phyloP scores from a whole-genome alignment of 306 rosid species.

The Cicer judaicum region DNA sequence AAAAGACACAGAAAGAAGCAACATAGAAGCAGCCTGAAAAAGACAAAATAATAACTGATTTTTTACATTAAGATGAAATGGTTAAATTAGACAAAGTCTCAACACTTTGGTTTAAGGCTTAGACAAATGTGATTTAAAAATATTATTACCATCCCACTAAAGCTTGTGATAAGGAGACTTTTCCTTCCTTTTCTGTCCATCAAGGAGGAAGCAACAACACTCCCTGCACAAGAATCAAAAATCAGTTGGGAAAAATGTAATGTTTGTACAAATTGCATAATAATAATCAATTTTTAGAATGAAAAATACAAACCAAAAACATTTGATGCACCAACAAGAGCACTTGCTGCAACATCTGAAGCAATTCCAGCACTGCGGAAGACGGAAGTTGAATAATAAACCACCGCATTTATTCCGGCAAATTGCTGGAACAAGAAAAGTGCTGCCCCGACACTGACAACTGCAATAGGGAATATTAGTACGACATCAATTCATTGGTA shows the following conservation, averaged over 20 bases:
- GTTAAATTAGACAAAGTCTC: not conserved
- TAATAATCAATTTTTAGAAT: conserved; percentile 6
- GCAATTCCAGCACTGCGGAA: conserved; percentile 92
- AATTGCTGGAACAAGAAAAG: conserved; percentile 92
- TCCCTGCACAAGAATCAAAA: conserved; percentile 62
- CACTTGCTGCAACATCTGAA: conserved; percentile 98
- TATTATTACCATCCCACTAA: conserved; percentile 84
- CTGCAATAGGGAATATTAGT: conserved; percentile 57
- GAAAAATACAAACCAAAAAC: conserved; percentile 72
- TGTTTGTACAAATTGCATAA: not conserved
- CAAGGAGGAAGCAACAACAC: conserved; percentile 83
- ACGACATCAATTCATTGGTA: conserved; percentile 24
- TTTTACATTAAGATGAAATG: not conserved
- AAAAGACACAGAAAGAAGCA: conserved; percentile 77
- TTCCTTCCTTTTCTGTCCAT: conserved; percentile 92
- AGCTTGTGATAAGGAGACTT: conserved; percentile 85
- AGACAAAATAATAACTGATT: conserved; percentile 9
- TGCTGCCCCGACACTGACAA: conserved; percentile 86
- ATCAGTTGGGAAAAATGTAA: conserved; percentile 29
- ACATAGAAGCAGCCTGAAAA: conserved; percentile 84
- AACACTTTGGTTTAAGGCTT: not conserved
- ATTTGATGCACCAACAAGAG: conserved; percentile 92
- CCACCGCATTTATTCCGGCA: conserved; percentile 97
- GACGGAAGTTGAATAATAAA: conserved; percentile 90
- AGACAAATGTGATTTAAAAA: conserved; percentile 26